Evolutionary conservation across 2,329 filamentous ascomycete genomes (phyloP).

Genomic region (Fusarium hostae): DNA sequence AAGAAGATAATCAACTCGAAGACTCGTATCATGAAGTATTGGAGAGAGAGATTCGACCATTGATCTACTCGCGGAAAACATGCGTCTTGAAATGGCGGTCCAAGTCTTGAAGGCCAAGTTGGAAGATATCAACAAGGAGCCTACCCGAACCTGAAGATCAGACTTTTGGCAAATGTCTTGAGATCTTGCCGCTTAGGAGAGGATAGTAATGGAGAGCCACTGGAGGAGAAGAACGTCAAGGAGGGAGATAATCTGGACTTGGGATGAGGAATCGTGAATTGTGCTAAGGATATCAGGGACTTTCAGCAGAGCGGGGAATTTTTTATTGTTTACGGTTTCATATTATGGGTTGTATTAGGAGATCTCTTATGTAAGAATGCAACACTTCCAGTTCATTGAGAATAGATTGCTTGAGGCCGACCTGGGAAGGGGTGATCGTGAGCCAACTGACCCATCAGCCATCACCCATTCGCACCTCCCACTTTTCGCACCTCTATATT

Average conservation of each 20-base stretch:
- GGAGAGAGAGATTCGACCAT: neutral
- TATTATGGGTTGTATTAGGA: no score
- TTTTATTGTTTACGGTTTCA: neutral
- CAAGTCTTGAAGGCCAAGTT: neutral
- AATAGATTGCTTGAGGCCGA: neutral
- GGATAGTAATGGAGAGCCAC: neutral
- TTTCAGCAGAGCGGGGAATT: neutral
- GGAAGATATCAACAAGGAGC: neutral
- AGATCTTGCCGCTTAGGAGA: rapidly evolving
- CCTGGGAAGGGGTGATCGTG: neutral
- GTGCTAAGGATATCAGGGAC: neutral
- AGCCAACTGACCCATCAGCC: neutral
- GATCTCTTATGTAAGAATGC: no score
- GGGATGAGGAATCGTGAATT: neutral
- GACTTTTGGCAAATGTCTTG: rapidly evolving
- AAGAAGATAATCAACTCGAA: neutral
- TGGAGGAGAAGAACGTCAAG: neutral
- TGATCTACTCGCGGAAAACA: neutral
- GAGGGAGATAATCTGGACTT: neutral
- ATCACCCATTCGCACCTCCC: neutral
- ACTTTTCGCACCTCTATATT: neutral
- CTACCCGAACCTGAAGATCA: neutral
- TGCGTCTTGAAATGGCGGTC: neutral
- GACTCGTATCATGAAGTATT: neutral
- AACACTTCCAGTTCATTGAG: neutral